Evolutionary conservation across 441 rosid genomes (phyloP), one percentile per base, ranked within the genome.

Genomic region (Pelargonium citronellum): DNA sequence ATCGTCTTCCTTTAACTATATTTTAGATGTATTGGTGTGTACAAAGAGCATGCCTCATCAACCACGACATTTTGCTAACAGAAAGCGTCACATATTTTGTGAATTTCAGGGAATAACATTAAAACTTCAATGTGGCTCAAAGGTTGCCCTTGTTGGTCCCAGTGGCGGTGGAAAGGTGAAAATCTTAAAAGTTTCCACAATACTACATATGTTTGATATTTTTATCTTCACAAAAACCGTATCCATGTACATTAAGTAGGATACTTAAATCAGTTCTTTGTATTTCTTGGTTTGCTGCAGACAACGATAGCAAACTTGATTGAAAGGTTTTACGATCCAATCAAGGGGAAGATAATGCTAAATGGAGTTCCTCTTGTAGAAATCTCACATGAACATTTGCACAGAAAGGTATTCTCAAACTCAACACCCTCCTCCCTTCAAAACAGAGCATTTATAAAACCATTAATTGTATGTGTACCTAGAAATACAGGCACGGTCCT

Each of bases 91-190:
- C 39, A 34, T 34, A 34, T 34, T 34, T 34, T 34, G 39, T 34
- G 39, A 34, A 34, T 34, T 34, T 34, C 87, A 91, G 99, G 97
- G 99, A 37, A 89, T 90, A 85, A 80, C 96, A 57, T 77, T 91
- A 72, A 91, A 90, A 78, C 75, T 95, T 69, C 81, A 79, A 51
- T 89, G 96, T 46, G 92, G 91, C 69, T 87, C 96, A 53, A 91
- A 91, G 83, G 90, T 90, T 72, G 99, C 99, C 46, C 94, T 90
- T 67, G 98, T 94, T 39, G 99, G 99, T 77, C 99, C 96, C 30
- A 94, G 96, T 69, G 99, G 99, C 72, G 99, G 99, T 44, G 99
- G 97, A 75, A 95, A 91, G 84, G 96, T 95, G 39, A 34, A 4
- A 34, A 7, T 34, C 1, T 34, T 34, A 34, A 34, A 4, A 34